Evolutionary conservation across 305 asterid genomes (phyloP).

Genomic region (Fraxinus angustifolia): DNA sequence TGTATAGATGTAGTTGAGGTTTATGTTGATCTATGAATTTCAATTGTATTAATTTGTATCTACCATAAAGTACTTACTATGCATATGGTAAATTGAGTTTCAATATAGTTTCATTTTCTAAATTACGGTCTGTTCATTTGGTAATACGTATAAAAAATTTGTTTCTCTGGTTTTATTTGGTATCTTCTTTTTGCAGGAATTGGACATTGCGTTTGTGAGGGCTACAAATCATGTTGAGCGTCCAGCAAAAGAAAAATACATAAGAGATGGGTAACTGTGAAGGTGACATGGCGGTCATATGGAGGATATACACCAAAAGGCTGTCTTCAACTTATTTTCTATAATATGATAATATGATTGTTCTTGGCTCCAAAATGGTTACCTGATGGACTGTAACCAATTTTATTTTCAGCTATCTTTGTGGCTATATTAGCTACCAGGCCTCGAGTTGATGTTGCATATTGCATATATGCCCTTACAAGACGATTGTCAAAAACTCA

Average conservation of each 20-base stretch:
- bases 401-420: slow-evolving; percentile 68
- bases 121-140: neutral
- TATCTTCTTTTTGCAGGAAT: slow-evolving; percentile 45
- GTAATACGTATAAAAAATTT: neutral
- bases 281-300: neutral
- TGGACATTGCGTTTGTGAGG: slow-evolving; percentile 95
- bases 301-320: neutral
- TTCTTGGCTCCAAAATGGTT: slow-evolving; percentile 10
- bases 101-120: slow-evolving; percentile 17
- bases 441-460: slow-evolving; percentile 98
- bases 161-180: slow-evolving; percentile 10
- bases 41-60: no score
- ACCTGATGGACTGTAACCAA: slow-evolving; percentile 25
- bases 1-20: neutral
- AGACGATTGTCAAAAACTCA: slow-evolving; percentile 86
- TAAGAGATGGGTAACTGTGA: slow-evolving; percentile 49
- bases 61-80: neutral
- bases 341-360: neutral
- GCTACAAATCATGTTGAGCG: slow-evolving; percentile 96
- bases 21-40: slow-evolving; percentile 5
- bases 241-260: slow-evolving; percentile 92
- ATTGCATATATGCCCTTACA: slow-evolving; percentile 93
- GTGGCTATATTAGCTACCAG: slow-evolving; percentile 84
- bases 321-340: neutral
- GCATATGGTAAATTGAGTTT: slow-evolving; percentile 9